These are phyloP conservation scores for Solanum piurae DNA, from an alignment of 257 asterid genomes.

Conservation along the genomic window DNA sequence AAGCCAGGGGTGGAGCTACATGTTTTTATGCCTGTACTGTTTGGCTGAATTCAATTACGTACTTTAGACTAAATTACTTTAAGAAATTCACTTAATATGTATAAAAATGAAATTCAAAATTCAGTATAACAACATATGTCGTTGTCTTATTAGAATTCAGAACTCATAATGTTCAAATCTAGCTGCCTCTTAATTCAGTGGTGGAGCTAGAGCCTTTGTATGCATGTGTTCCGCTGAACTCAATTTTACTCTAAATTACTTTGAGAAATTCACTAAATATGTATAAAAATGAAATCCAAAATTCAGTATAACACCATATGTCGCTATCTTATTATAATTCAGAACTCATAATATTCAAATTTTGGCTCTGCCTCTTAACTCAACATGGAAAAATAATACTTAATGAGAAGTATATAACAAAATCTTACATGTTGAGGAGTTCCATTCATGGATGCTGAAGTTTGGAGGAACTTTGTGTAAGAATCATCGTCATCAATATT, in stretches of 20 bases:
- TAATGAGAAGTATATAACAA: background rate
- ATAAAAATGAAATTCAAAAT: no score
- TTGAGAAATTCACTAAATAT: background rate
- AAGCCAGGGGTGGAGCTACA: background rate
- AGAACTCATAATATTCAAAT: background rate
- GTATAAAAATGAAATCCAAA: background rate
- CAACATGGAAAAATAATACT: background rate
- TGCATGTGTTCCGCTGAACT: background rate
- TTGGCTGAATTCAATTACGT: background rate
- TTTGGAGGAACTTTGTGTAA: background rate
- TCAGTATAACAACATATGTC: no score
- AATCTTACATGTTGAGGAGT: background rate
- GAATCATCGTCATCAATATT: background rate
- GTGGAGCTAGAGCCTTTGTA: background rate
- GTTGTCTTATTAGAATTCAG: no score
- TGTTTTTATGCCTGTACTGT: background rate
- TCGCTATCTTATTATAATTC: no score
- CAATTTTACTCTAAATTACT: background rate
- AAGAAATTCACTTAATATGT: no score
- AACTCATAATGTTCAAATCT: no score
- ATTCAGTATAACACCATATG: background rate
- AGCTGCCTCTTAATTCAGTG: background rate
- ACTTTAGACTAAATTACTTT: no score
- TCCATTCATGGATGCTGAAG: slow-evolving; percentile 2
- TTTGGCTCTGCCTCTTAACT: background rate